Evolutionary conservation across 768 basidiomycete genomes (phyloP), one percentile per base, ranked within the genome.

Genomic region (Chalciporus pseudorubinellus): DNA sequence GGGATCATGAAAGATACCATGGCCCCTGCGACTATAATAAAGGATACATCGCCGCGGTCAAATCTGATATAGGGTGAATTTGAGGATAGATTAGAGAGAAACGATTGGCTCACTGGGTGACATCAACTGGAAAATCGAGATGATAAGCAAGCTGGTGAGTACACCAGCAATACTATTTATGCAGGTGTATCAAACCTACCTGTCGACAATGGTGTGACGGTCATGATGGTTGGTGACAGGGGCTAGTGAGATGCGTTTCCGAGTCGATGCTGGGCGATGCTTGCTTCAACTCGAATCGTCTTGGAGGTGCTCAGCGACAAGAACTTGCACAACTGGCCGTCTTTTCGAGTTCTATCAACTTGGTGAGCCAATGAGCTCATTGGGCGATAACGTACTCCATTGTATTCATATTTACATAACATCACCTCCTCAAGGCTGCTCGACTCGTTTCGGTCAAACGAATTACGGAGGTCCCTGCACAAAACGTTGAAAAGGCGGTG

Each of bases 1-100:
- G 86, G 87, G 33, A 90, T 75, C 87, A 89, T 90, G 71, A 88
- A 82, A 46, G 80, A 75, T 11, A 90, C 88, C 73, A 89, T 80
- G 16, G 81, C 80, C 24, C 84, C 85, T 21, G 82, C 75, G 7
- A 87, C 62, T 16, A 83, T 79, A 57, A 90, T 83, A 65, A 88
- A 90, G 9, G 83, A 71, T 14, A 89, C 65, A 72, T 90, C 87
- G 34, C 88, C 86, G 19, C 78, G 75, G 67, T 88, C 79, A 68
- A 82, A 90, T 57, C 84, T 87, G 58, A 26, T 38, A 3, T 19
- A 55, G 12, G 36, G 33, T 61, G 44, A 59, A 19, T 38, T 26
- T 26, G 7, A 40, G 40, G 40, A 47, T 44, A 53, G 18, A 24
- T 18, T 34, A 19, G 19, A 14, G 36, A 29, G 19, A n/a, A n/a